Evolutionary conservation across 306 rosid genomes (phyloP), one percentile per base, ranked within the genome.

Genomic region (Dalbergia cultrata): DNA sequence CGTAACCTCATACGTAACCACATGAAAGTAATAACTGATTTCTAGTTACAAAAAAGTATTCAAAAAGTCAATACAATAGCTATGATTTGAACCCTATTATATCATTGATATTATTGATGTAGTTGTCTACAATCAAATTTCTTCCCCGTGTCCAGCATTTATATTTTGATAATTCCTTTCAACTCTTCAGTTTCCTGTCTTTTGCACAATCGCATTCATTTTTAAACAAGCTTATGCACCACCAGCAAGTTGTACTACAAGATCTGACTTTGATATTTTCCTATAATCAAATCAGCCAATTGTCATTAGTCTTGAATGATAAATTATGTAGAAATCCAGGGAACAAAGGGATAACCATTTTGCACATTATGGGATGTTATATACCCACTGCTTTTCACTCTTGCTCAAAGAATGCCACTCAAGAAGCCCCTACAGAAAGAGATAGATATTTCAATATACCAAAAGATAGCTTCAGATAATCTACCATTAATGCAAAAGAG

Each of bases 341-440:
- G 53, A 26, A 26, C 4, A 8, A 13, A 13, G 22, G 18, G 67
- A n/a, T 50, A 63, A 64, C 63, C 7, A 56, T 52, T n/a, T 44
- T 67, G 54, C 65, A 35, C 57, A 67, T 14, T 26, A 3, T 6
- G 22, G 33, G 16, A n/a, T 52, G 47, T 34, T 26, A 8, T 31
- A 33, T 52, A 53, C 16, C 22, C 47, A 39, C 64, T 53, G 64
- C 58, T 75, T 61, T 62, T 37, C 62, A 59, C 43, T 74, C 50
- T 68, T 68, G 78, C 39, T 83, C 79, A 88, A 84, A 90, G 70
- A 47, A 89, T 82, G 63, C 86, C 88, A 80, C 85, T 88, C 59
- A 92, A 81, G 86, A 81, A 85, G 70, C 91, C 91, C 97, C 97
- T 92, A 58, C 78, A 74, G 35, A 67, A 79, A 57, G 31, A 73